Conservation (phyloP, 2,329 filamentous ascomycete species). For the Cordyceps javanica region DNA sequence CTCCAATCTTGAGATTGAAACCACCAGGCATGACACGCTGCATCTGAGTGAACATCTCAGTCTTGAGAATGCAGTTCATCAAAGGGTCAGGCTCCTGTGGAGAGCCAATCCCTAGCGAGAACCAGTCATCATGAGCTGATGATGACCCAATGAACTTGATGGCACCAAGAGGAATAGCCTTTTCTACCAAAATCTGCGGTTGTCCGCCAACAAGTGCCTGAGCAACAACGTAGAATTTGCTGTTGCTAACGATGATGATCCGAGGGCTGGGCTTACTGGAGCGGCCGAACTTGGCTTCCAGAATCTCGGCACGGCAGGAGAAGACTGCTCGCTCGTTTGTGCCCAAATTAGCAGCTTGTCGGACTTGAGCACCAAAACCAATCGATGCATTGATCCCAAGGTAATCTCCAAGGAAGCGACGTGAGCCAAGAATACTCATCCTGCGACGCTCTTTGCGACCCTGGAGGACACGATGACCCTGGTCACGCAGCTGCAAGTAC, state of each 20-base stretch:
- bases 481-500: constrained; percentile 79
- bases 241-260: constrained; percentile 75
- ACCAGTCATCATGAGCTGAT: constrained; percentile 89
- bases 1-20: constrained; percentile 75
- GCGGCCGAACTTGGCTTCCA: constrained; percentile 92
- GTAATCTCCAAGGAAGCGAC: constrained; percentile 92
- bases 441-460: constrained; percentile 85
- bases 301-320: constrained; percentile 81
- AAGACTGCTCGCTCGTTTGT: constrained; percentile 74
- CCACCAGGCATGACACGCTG: constrained; percentile 71
- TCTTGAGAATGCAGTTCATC: constrained; percentile 90
- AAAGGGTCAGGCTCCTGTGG: constrained; percentile 90
- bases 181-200: constrained; percentile 73
- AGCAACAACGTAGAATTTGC: constrained; percentile 82
- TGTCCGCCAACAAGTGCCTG: constrained; percentile 79
- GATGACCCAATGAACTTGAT: constrained; percentile 86
- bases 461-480: constrained; percentile 75
- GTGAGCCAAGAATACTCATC: constrained; percentile 85
- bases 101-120: constrained; percentile 84
- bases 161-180: constrained; percentile 73
- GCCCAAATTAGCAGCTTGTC: constrained; percentile 64
- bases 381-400: constrained; percentile 76
- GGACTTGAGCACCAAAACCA: constrained; percentile 76
- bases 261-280: constrained; percentile 90
- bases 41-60: constrained; percentile 93